Percentiles rank a stretch among this genome's conserved stretches.
phyloP scores from a whole-genome alignment of 2,329 filamentous ascomycete genomes.

The Fusarium verrucosum region DNA sequence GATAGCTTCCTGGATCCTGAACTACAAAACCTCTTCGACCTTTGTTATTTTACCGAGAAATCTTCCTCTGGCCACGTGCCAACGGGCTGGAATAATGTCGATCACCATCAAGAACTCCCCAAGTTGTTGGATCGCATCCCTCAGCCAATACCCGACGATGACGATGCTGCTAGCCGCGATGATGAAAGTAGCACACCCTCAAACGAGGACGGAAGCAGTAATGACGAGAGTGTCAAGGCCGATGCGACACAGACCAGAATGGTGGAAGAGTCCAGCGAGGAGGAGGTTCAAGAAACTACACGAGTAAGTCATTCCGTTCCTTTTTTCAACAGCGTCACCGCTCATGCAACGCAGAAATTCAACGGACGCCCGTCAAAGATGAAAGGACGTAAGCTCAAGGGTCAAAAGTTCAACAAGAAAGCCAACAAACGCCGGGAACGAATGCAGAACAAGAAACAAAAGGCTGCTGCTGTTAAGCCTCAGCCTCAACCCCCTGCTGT shows the following conservation, averaged over 20 bases:
- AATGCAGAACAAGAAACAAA: conserved; percentile 53
- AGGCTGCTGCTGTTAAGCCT: conserved; percentile 46
- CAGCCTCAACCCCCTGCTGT: conserved; percentile 52
- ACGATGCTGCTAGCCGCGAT: conserved; percentile 60
- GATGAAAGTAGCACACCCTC: conserved; percentile 59
- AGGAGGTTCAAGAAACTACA: conserved; percentile 52
- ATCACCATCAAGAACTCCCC: conserved; percentile 67
- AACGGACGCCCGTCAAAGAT: conserved; percentile 41
- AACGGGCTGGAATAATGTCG: conserved; percentile 72
- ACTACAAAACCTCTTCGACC: conserved; percentile 78
- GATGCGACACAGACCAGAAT: conserved; percentile 60
- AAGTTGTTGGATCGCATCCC: conserved; percentile 59
- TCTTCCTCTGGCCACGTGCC: conserved; percentile 67
- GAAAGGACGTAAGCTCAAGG: conserved; percentile 60
- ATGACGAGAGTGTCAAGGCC: conserved; percentile 56
- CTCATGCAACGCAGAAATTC: conserved; percentile 23
- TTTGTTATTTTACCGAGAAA: conserved; percentile 70
- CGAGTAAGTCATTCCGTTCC: conserved; percentile 38
- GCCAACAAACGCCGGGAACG: conserved; percentile 59
- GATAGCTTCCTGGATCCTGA: conserved; percentile 67
- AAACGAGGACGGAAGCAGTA: conserved; percentile 62
- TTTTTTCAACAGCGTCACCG: neutral
- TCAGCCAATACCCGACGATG: conserved; percentile 54
- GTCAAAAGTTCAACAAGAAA: conserved; percentile 59
- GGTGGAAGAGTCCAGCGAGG: conserved; percentile 67